Conservation (phyloP, 441 rosid genomes). For the Bocquillonia castaneifolia region DNA sequence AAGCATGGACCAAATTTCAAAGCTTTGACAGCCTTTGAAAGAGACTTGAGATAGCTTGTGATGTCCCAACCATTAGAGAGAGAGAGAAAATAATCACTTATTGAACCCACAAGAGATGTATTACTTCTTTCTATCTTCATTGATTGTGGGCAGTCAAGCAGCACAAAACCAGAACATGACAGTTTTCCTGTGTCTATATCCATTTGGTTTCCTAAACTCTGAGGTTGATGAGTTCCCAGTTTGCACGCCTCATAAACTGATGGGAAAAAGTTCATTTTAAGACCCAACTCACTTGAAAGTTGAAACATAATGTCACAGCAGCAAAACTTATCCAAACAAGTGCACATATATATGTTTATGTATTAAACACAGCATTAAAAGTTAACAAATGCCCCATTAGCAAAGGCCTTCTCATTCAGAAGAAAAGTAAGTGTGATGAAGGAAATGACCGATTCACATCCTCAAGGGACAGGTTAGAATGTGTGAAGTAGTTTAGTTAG, state of each 20-base stretch:
- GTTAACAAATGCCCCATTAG: neutral
- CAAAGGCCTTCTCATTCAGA: neutral
- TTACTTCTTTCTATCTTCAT: slow-evolving; percentile 96
- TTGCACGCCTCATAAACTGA: slow-evolving; percentile 95
- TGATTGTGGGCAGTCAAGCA: slow-evolving; percentile 95
- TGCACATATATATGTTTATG: slow-evolving; percentile 1
- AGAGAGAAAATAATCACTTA: slow-evolving; percentile 94
- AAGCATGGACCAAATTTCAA: slow-evolving; percentile 65
- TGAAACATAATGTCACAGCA: neutral
- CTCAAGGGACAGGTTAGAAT: neutral
- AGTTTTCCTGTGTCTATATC: slow-evolving; percentile 71
- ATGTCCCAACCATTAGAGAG: slow-evolving; percentile 99
- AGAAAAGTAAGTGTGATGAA: slow-evolving; percentile 3
- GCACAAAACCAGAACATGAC: slow-evolving; percentile 78
- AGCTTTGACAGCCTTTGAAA: slow-evolving; percentile 87
- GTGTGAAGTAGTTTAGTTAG: neutral
- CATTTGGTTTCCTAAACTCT: slow-evolving; percentile 76
- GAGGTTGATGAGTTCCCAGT: slow-evolving; percentile 93
- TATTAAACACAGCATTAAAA: neutral
- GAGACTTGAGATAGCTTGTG: slow-evolving; percentile 93
- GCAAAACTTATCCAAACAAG: slow-evolving; percentile 2
- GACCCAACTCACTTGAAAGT: slow-evolving; percentile 1
- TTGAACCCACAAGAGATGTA: slow-evolving; percentile 91
- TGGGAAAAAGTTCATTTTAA: slow-evolving; percentile 9
- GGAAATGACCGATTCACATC: slow-evolving; percentile 5